A percentile compares a stretch with the other conserved stretches of the same genome.
These are phyloP conservation scores for Phytopythium oedochilum DNA, from an alignment of 352 stramenopile genomes.

Conservation along the genomic window DNA sequence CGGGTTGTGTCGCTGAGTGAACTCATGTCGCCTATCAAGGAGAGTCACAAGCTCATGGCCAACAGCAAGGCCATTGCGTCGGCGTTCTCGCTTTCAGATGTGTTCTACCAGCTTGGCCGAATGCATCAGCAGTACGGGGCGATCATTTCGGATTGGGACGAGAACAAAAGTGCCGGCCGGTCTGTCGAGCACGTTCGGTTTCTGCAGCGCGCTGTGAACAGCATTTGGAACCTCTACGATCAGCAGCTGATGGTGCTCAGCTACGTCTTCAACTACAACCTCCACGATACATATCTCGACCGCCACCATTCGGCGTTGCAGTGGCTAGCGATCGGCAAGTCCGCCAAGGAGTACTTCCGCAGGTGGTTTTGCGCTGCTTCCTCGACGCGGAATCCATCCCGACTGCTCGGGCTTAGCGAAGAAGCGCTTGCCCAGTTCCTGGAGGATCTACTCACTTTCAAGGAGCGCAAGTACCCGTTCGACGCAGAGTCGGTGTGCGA, in stretches of 20 bases:
- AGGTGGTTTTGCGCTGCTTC: constrained; percentile 56
- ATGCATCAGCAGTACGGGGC: constrained; percentile 72
- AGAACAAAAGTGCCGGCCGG: constrained; percentile 37
- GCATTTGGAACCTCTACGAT: constrained; percentile 75
- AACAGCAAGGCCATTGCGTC: constrained; percentile 15
- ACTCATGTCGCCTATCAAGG: constrained; percentile 75
- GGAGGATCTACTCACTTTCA: constrained; percentile 68
- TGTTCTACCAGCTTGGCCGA: constrained; percentile 75
- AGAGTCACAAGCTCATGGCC: constrained; percentile 64
- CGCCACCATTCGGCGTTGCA: constrained; percentile 47
- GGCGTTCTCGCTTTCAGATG: constrained; percentile 56
- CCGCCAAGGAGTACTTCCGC: constrained; percentile 71
- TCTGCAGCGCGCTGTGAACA: constrained; percentile 52
- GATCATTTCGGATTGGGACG: constrained; percentile 70
- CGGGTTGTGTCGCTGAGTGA: constrained; percentile 68
- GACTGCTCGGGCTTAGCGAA: constrained; percentile 36
- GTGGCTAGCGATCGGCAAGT: constrained; percentile 74
- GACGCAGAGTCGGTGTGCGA: constrained; percentile 64
- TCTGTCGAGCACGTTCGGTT: constrained; percentile 54
- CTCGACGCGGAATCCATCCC: constrained; percentile 17
- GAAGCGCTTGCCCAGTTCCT: constrained; percentile 60
- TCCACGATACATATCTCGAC: constrained; percentile 41
- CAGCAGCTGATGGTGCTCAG: constrained; percentile 62
- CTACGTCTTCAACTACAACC: constrained; percentile 76
- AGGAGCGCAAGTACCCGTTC: constrained; percentile 76